Conservation (phyloP, 1,284 basidiomycete species). For the Rhodotorula sp. region DNA sequence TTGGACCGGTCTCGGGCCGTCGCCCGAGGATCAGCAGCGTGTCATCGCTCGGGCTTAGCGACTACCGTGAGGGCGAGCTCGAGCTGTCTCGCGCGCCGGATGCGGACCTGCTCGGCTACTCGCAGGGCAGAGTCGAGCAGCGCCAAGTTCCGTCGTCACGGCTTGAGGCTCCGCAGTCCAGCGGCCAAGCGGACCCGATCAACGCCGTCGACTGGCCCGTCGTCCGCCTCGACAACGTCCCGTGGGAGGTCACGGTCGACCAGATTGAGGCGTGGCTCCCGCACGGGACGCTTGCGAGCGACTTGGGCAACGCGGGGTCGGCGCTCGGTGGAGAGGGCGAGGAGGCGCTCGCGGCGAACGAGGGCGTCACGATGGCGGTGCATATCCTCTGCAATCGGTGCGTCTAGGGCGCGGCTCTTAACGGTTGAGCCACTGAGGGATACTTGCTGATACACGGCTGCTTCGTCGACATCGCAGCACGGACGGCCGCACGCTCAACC, state of each 20-base stretch:
- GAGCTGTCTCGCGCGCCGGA: not conserved
- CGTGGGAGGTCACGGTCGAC: conserved; percentile 31
- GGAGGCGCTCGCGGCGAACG: not conserved
- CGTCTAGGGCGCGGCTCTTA: not conserved
- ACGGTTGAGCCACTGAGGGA: not conserved
- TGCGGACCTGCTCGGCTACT: not conserved
- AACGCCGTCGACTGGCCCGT: conserved; percentile 28
- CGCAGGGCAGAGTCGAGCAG: not conserved
- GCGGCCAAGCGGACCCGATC: not conserved
- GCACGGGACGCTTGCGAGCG: conserved; percentile 18
- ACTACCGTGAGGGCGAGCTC: too few species aligned
- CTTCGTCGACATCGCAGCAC: conserved; percentile 1
- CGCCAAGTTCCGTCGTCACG: not conserved
- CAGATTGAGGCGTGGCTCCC: conserved; percentile 36
- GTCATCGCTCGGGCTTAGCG: too few species aligned
- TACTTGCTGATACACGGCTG: not conserved
- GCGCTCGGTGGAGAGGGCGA: not conserved
- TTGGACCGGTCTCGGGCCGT: too few species aligned
- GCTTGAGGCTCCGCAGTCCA: too few species aligned
- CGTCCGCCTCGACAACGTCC: conserved; percentile 38
- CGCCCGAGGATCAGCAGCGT: too few species aligned
- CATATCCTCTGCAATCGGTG: conserved; percentile 40
- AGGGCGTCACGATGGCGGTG: conserved; percentile 29
- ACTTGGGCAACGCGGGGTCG: not conserved
- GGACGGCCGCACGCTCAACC: conserved; percentile 39